phyloP scores from a whole-genome alignment of 1,284 basidiomycete species.

The Hypsizygus ulmarius region DNA sequence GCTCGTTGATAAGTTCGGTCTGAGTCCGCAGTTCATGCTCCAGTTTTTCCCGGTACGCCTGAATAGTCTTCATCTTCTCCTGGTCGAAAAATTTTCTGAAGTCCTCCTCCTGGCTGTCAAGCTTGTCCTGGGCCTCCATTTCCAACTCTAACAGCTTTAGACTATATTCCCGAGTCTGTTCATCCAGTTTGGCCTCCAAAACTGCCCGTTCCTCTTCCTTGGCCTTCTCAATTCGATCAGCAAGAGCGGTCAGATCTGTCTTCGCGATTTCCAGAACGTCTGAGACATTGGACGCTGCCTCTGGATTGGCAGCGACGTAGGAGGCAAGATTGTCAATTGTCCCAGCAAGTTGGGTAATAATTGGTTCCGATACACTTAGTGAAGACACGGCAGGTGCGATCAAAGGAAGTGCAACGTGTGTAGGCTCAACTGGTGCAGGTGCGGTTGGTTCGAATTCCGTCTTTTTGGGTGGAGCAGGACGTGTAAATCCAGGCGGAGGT shows the following conservation, averaged over 20 bases:
- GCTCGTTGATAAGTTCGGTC: constrained; percentile 91
- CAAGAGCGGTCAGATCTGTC: constrained; percentile 80
- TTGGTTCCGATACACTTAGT: constrained; percentile 75
- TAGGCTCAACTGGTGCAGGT: constrained; percentile 25
- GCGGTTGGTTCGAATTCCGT: constrained; percentile 32
- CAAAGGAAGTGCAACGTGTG: constrained; percentile 61
- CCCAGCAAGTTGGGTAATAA: constrained; percentile 87
- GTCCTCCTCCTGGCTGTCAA: constrained; percentile 84
- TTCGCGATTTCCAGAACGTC: constrained; percentile 76
- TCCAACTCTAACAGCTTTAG: constrained; percentile 81
- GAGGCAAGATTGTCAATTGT: constrained; percentile 93
- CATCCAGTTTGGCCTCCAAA: constrained; percentile 79
- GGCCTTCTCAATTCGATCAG: constrained; percentile 74
- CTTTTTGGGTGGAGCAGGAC: constrained; percentile 49
- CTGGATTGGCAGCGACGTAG: constrained; percentile 77
- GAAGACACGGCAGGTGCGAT: constrained; percentile 81
- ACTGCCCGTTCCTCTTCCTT: constrained; percentile 79
- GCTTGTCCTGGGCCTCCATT: constrained; percentile 79
- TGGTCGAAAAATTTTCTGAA: constrained; percentile 83
- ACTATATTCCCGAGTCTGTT: constrained; percentile 84
- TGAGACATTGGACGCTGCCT: constrained; percentile 63
- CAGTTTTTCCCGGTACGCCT: constrained; percentile 84
- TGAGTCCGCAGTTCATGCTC: constrained; percentile 86
- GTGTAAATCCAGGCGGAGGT: constrained; percentile 82
- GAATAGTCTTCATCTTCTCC: constrained; percentile 74